These are phyloP conservation scores for Leccinum pellstonianum DNA, from an alignment of 768 basidiomycete species.

Conservation along the genomic window DNA sequence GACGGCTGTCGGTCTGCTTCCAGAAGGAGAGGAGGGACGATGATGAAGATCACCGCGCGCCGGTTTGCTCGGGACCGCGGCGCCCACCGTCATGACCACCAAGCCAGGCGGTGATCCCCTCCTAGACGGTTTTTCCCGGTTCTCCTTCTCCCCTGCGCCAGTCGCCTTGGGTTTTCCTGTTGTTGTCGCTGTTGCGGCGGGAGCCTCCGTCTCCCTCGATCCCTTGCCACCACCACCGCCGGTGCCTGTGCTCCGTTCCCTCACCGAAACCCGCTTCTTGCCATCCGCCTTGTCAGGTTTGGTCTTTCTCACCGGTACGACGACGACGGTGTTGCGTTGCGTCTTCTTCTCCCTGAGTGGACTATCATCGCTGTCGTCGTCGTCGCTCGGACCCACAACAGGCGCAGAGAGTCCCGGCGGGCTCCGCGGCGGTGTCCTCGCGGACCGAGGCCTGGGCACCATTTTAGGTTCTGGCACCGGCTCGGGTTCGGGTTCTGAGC, in stretches of 20 bases:
- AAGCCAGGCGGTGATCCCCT: constrained; percentile 22
- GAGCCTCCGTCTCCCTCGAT: constrained; percentile 22
- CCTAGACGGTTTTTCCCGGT: constrained; percentile 35
- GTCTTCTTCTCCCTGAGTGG: constrained; percentile 53
- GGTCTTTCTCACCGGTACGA: constrained; percentile 6
- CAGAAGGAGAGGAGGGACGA: background rate
- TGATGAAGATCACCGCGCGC: background rate
- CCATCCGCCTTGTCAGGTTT: constrained; percentile 11
- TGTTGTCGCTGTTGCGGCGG: constrained; percentile 7
- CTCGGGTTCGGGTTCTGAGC: constrained; percentile 23
- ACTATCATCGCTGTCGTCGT: constrained; percentile 52
- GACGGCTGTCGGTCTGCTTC: constrained; percentile 13
- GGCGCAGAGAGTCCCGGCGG: constrained; percentile 10
- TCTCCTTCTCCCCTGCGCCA: constrained; percentile 35
- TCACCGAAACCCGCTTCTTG: constrained; percentile 32
- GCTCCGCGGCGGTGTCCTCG: constrained; percentile 26
- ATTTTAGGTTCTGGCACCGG: constrained; percentile 22
- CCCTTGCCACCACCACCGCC: constrained; percentile 27
- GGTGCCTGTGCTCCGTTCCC: constrained; percentile 37
- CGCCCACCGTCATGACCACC: constrained; percentile 10
- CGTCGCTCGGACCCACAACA: constrained; percentile 19
- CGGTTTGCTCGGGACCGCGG: constrained; percentile 20
- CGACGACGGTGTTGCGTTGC: constrained; percentile 29
- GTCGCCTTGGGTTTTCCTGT: constrained; percentile 31
- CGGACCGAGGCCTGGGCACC: background rate